Base-by-base conservation (phyloP, 345 rosid genomes). In the Hypericum perforatum region DNA sequence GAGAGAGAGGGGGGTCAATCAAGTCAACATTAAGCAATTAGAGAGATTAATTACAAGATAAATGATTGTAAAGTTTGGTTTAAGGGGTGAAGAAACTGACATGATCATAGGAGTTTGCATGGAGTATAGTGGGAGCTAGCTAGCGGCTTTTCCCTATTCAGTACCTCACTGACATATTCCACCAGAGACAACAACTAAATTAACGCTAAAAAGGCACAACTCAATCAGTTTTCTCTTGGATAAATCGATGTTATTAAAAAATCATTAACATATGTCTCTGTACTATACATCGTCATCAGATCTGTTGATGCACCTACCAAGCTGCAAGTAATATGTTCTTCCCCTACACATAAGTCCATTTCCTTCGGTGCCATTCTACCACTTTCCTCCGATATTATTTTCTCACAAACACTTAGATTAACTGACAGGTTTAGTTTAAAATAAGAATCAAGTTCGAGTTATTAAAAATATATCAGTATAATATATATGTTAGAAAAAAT, bases 161-260 rank as follows among this genome's bases (percentile, higher is more conserved):
- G 62, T 64, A 69, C 66, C 72, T 73, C 72, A 80, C 80, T 86
- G 90, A 71, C 80, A 79, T 22, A 22, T 73, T 79, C 82, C 60
- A 72, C 73, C 76, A 63, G 76, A 76, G 49, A 58, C 46, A 41
- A 60, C 70, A 57, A 59, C 51, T 65, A 65, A 74, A 71, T 60
- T 53, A 68, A 57, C 60, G 49, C 57, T 70, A 32, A 43, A 62
- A 62, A 62, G 55, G 59, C 55, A 52, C 22, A 46, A 9, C 13
- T 22, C 14, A 50, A 61, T 11, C 62, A 45, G 51, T 59, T 65
- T 52, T 29, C 49, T 49, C 63, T 49, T 39, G 62, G 66, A 32
- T 56, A 61, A 41, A 65, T 55, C 65, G 57, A n/a, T n/a, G n/a
- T n/a, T n/a, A n/a, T n/a, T n/a, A n/a, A n/a, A n/a, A n/a, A n/a